Conservation (phyloP, 352 stramenopile genomes). For the Globisporangium middletonii region DNA sequence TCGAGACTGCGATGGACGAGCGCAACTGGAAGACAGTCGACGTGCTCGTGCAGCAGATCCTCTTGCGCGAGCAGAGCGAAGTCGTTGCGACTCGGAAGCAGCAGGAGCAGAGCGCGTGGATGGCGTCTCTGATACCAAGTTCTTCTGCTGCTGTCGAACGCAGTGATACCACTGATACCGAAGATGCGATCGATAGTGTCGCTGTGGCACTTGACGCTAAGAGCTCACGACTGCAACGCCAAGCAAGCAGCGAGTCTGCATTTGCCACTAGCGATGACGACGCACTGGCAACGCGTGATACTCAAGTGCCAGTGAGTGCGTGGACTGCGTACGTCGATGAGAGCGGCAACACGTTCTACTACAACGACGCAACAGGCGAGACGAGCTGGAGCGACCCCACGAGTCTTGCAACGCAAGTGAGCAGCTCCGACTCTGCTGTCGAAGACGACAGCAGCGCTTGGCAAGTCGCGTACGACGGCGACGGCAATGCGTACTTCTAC, state of each 20-base stretch:
- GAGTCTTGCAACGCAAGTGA: not conserved
- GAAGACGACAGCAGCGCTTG: slow-evolving; percentile 8
- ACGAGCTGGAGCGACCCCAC: slow-evolving; percentile 21
- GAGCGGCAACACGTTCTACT: slow-evolving; percentile 33
- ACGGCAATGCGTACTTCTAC: slow-evolving; percentile 36
- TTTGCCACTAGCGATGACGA: not conserved
- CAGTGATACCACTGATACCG: no score
- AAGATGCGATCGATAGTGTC: no score
- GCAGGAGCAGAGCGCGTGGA: not conserved
- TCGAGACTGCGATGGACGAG: slow-evolving; percentile 52
- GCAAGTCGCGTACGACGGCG: slow-evolving; percentile 8
- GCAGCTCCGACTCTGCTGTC: not conserved
- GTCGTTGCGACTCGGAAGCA: slow-evolving; percentile 17
- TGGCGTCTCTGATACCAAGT: not conserved
- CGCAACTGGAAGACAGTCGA: slow-evolving; percentile 68
- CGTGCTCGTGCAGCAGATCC: slow-evolving; percentile 65
- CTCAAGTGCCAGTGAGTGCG: not conserved
- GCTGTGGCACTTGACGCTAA: no score
- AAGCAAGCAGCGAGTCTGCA: not conserved
- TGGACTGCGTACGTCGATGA: slow-evolving; percentile 29
- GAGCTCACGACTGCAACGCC: no score
- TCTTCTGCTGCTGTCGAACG: no score
- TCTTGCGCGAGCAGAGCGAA: slow-evolving; percentile 56
- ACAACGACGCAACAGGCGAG: slow-evolving; percentile 27
- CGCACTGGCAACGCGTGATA: not conserved